phyloP scores from a whole-genome alignment of 2,329 filamentous ascomycete genomes.

The Penicillium sumatraense region DNA sequence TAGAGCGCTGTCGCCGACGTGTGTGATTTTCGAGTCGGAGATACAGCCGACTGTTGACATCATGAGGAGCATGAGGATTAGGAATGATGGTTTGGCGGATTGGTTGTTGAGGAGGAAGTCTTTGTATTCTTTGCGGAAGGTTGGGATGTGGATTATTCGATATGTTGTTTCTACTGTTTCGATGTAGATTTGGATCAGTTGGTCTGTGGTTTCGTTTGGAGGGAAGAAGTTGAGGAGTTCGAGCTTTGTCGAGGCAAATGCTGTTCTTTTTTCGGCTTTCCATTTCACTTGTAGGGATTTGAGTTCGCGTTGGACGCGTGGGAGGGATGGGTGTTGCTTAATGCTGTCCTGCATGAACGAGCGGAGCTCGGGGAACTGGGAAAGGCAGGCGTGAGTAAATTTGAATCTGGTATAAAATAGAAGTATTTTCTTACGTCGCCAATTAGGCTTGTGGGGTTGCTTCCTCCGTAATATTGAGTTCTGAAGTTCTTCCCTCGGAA shows the following conservation, averaged over 20 bases:
- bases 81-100: constrained; percentile 20
- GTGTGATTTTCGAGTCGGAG: constrained; percentile 12
- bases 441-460: constrained; percentile 25
- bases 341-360: constrained; percentile 29
- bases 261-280: constrained; percentile 17
- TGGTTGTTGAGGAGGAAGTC: constrained; percentile 16
- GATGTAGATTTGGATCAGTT: constrained; percentile 26
- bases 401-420: not conserved
- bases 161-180: constrained; percentile 28
- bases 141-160: constrained; percentile 28
- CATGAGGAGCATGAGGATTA: constrained; percentile 25
- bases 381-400: not conserved
- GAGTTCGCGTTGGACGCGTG: constrained; percentile 24
- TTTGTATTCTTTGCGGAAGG: constrained; percentile 28
- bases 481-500: constrained; percentile 28
- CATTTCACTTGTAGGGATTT: constrained; percentile 25
- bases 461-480: constrained; percentile 29
- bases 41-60: constrained; percentile 24
- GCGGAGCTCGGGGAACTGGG: constrained; percentile 26
- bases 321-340: constrained; percentile 21
- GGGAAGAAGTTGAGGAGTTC: constrained; percentile 27
- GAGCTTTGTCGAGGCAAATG: constrained; percentile 8
- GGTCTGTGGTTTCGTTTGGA: constrained; percentile 20
- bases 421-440: constrained; percentile 19
- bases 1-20: constrained; percentile 24